Evolutionary conservation across 139 green algal genomes (phyloP).

Genomic region (Asterochloris erici): DNA sequence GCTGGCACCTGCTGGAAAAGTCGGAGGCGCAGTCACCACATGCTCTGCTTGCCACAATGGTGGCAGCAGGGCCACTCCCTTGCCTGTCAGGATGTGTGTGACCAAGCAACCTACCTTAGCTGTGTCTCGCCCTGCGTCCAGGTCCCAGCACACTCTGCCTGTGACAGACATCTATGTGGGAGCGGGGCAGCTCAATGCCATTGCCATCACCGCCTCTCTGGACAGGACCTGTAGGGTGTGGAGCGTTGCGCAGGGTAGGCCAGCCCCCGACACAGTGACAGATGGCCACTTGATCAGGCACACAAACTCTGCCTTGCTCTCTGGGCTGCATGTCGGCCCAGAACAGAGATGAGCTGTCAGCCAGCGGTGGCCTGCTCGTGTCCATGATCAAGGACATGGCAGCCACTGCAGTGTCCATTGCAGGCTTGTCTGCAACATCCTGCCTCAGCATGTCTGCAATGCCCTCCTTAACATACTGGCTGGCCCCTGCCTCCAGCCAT

Average conservation of each 20-base stretch:
- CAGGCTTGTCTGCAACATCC: too few relatives aligned
- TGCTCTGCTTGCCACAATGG: neutral
- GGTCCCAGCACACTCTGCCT: constrained; percentile 76
- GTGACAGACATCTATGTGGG: constrained; percentile 65
- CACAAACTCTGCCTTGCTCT: too few relatives aligned
- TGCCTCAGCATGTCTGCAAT: too few relatives aligned
- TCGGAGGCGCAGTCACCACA: neutral
- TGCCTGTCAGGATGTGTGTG: neutral
- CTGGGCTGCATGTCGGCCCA: too few relatives aligned
- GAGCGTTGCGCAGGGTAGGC: constrained; percentile 36
- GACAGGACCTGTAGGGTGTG: constrained; percentile 78
- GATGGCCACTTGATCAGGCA: too few relatives aligned
- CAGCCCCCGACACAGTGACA: too few relatives aligned
- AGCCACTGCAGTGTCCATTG: too few relatives aligned
- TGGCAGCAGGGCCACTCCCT: neutral
- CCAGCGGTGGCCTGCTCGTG: too few relatives aligned
- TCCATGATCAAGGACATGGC: too few relatives aligned
- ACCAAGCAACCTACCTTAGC: neutral
- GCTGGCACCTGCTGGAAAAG: neutral
- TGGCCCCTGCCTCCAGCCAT: too few relatives aligned
- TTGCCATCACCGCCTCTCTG: constrained; percentile 62
- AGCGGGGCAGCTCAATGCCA: constrained; percentile 38
- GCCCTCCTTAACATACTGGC: too few relatives aligned
- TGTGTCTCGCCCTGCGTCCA: constrained; percentile 3
- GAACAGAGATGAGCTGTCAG: too few relatives aligned